These are phyloP conservation scores for Leccinum sublutescens DNA, from an alignment of 768 basidiomycete species.

Conservation along the genomic window DNA sequence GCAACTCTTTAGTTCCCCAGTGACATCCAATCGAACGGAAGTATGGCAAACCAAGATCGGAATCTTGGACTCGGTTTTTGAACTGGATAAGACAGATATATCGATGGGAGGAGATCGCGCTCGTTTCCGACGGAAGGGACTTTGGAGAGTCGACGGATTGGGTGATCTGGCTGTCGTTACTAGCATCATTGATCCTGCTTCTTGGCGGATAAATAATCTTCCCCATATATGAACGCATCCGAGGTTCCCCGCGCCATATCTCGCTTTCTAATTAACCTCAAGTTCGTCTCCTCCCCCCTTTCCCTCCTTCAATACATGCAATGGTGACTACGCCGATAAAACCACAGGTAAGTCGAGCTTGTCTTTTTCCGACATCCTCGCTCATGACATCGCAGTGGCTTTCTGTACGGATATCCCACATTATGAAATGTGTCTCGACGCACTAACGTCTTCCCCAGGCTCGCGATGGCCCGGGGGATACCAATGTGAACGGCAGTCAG, in stretches of 20 bases:
- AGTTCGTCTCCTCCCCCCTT: not conserved
- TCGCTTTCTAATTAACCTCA: not conserved
- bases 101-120: not conserved
- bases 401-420: constrained; percentile 15
- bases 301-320: constrained; percentile 9
- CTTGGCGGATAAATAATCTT: constrained; percentile 14
- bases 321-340: constrained; percentile 20
- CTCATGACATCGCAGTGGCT: constrained; percentile 19
- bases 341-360: constrained; percentile 12
- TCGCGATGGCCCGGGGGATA: constrained; percentile 4
- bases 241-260: constrained; percentile 18
- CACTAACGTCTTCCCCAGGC: constrained; percentile 10
- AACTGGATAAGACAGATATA: not conserved
- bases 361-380: not conserved
- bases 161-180: constrained; percentile 1
- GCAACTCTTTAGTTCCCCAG: constrained; percentile 1
- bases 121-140: not conserved
- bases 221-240: constrained; percentile 17
- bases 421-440: not conserved
- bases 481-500: not conserved
- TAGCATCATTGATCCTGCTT: constrained; percentile 17
- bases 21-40: not conserved
- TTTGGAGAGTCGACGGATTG: not conserved
- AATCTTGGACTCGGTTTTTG: not conserved
- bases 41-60: not conserved